Evolutionary conservation across 2,329 filamentous ascomycete genomes (phyloP).

Genomic region (Fusarium armeniacum): DNA sequence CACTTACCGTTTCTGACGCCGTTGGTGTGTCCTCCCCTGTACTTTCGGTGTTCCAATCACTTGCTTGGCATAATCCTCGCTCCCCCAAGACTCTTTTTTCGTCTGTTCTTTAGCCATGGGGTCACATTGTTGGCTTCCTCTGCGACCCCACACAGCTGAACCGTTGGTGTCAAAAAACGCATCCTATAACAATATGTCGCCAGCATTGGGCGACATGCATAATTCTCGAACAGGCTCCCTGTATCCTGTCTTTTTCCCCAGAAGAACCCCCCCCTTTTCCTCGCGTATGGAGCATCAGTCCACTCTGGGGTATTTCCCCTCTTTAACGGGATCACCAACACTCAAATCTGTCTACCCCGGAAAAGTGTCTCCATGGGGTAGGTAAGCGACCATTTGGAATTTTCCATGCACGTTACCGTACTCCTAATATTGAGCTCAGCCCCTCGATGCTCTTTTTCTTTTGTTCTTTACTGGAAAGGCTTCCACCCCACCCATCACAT

Average conservation of each 20-base stretch:
- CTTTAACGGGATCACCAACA: slow-evolving; percentile 28
- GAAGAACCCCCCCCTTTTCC: not conserved
- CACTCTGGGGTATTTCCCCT: slow-evolving; percentile 33
- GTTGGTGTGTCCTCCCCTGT: slow-evolving; percentile 19
- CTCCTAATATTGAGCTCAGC: slow-evolving; percentile 17
- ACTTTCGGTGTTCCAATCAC: slow-evolving; percentile 21
- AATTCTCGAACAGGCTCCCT: not conserved
- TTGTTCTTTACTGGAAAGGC: slow-evolving; percentile 6
- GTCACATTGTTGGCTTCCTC: not conserved
- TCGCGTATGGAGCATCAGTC: slow-evolving; percentile 16
- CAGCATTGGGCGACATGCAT: not conserved
- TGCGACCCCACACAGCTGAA: slow-evolving; percentile 2
- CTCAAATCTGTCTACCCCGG: slow-evolving; percentile 30
- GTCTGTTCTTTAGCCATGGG: slow-evolving; percentile 1
- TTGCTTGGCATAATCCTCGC: slow-evolving; percentile 6
- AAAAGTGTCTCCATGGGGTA: slow-evolving; percentile 29
- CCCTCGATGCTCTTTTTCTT: slow-evolving; percentile 10
- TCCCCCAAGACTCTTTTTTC: not conserved
- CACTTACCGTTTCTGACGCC: slow-evolving; percentile 2
- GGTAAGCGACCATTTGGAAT: slow-evolving; percentile 6
- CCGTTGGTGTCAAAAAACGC: not conserved
- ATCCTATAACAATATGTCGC: not conserved
- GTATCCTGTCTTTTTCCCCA: slow-evolving; percentile 19
- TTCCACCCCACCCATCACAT: not conserved
- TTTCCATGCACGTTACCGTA: not conserved